Evolutionary conservation across 2,329 filamentous ascomycete genomes (phyloP).

Genomic region (Didymella segeticola): DNA sequence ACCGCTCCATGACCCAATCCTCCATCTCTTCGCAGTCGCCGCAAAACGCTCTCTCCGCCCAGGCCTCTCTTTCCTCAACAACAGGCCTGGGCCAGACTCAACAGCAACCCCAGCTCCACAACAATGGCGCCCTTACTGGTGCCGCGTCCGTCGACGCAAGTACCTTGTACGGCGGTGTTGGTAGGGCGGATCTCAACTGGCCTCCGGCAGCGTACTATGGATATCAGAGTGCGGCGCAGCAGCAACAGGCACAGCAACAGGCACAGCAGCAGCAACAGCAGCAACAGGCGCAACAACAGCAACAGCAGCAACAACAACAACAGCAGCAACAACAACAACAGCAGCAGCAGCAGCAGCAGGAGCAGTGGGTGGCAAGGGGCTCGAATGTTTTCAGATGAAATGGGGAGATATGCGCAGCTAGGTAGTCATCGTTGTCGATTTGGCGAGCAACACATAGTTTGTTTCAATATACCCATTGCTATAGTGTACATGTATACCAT

Average conservation of each 20-base stretch:
- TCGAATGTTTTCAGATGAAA: conserved; percentile 33
- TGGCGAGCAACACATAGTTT: no score
- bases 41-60: conserved; percentile 19
- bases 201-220: conserved; percentile 31
- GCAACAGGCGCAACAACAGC: conserved; percentile 32
- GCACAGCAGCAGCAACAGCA: conserved; percentile 29
- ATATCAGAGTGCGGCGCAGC: conserved; percentile 27
- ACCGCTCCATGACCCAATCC: conserved; percentile 32
- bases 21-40: conserved; percentile 19
- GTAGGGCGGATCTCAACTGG: conserved; percentile 36
- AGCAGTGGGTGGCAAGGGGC: conserved; percentile 35
- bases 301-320: conserved; percentile 29
- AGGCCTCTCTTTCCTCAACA: conserved; percentile 4
- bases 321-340: conserved; percentile 33
- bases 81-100: conserved; percentile 21
- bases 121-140: conserved; percentile 24
- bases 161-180: conserved; percentile 24
- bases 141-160: conserved; percentile 22
- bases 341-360: conserved; percentile 26
- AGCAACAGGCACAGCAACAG: conserved; percentile 38
- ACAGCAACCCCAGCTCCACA: conserved; percentile 24
- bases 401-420: background rate
- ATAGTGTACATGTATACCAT: no score
- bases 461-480: no score
- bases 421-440: no score